Evolutionary conservation across 1,139 yeast genomes (phyloP).

Genomic region (Lodderomyces pseudojiufengensis): DNA sequence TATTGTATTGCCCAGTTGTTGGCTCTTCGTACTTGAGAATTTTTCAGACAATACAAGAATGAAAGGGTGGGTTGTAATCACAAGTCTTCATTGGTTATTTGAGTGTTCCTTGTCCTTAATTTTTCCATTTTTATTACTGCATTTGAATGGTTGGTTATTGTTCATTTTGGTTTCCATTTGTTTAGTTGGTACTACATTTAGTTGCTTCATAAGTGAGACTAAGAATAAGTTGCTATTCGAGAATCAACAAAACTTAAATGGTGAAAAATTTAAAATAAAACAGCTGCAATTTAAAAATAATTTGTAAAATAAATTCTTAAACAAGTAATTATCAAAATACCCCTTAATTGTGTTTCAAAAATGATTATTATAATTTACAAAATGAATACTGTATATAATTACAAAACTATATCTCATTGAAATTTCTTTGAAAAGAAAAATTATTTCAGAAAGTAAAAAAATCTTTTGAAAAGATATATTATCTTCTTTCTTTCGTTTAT

Average conservation of each 20-base stretch:
- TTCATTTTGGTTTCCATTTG: constrained; percentile 37
- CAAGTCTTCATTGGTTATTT: constrained; percentile 51
- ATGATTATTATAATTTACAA: no score
- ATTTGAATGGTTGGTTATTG: constrained; percentile 42
- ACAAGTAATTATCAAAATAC: no score
- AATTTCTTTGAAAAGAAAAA: no score
- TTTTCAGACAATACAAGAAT: constrained; percentile 46
- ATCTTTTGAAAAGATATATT: no score
- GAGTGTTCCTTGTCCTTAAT: constrained; percentile 38
- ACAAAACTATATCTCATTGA: no score
- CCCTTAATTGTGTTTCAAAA: no score
- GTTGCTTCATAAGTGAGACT: constrained; percentile 7
- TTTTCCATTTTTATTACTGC: constrained; percentile 40
- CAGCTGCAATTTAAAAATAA: no score
- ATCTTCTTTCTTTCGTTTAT: no score
- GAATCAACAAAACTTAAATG: not conserved
- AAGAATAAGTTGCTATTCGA: not conserved
- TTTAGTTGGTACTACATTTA: constrained; percentile 11
- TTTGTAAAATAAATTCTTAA: no score
- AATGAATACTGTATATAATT: no score
- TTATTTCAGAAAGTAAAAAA: no score
- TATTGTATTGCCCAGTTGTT: constrained; percentile 44
- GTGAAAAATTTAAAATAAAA: not conserved
- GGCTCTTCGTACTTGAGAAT: constrained; percentile 56
- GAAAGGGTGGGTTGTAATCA: constrained; percentile 51